Base-by-base conservation (phyloP, 2,329 filamentous ascomycete species). In the Chaetomiaceae sp. region DNA sequence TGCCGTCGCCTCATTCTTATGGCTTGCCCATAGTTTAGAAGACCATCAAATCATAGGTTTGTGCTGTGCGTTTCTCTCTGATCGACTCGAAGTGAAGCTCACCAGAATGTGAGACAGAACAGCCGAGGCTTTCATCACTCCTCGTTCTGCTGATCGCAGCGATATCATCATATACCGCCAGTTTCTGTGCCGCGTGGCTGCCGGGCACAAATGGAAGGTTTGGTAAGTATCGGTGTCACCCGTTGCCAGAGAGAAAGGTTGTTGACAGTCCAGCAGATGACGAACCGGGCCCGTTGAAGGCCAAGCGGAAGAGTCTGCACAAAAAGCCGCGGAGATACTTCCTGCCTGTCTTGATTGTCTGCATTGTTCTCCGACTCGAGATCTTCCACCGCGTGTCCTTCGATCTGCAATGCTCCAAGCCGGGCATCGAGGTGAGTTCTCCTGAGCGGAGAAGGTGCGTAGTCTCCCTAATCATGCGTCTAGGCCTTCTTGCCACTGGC, bases 401-500 rank as follows among this genome's bases (percentile, higher is more conserved):
- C 23, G 71, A 75, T 54, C 71, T 78, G 33, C 78, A 81, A 64
- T 83, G 80, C 61, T 71, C 77, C 6, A 68, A 65, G 12, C 68
- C 73, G 19, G 78, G 78, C 3, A 59, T 81, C 15, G 77, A 81
- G 71, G 78, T 74, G 53, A 55, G 64, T 57, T n/a, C n/a, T n/a
- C 31, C 5, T 15, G 6, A 19, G 6, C 33, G 1, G 40, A 20
- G 12, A 31, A 23, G 11, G 25, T 27, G 15, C n/a, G 1, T 14
- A 17, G 4, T 6, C 36, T n/a, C 22, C 15, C 47, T 36, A 19
- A 44, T 22, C 4, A 17, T 27, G 1, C 19, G 15, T 15, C n/a
- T 8, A 79, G 77, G 71, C 76, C 2, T 77, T 77, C 59, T 62
- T 81, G 4, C 74, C 74, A 31, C 50, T 76, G 4, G 51, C 77